Evolutionary conservation across 2,329 filamentous ascomycete species (phyloP).

Genomic region (Drechslerella dactyloides): DNA sequence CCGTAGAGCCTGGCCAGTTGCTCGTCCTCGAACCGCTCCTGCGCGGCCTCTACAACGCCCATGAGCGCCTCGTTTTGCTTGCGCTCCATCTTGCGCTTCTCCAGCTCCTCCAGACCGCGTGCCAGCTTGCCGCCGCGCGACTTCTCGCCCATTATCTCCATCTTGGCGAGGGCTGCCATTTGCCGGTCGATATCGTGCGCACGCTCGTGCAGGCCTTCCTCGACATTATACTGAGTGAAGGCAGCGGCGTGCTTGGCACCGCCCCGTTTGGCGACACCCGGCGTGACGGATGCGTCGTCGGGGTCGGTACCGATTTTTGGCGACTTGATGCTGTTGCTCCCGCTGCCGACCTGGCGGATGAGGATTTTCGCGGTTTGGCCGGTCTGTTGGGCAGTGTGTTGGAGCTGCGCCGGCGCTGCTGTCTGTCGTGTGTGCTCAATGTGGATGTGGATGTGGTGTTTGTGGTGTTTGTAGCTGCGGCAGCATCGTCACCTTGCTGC

Average conservation of each 20-base stretch:
- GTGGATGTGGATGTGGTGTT: no score
- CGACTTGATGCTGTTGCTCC: constrained; percentile 27
- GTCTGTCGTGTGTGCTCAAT: constrained; percentile 29
- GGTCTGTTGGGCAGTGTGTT: constrained; percentile 35
- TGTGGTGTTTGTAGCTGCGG: neutral
- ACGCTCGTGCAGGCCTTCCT: constrained; percentile 47
- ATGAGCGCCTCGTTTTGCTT: constrained; percentile 45
- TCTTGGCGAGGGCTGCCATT: constrained; percentile 43
- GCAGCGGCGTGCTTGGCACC: constrained; percentile 35
- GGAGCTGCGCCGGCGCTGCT: constrained; percentile 47
- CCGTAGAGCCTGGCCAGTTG: constrained; percentile 45
- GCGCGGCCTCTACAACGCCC: constrained; percentile 45
- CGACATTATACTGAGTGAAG: constrained; percentile 44
- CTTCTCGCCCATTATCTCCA: constrained; percentile 23
- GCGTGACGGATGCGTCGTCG: constrained; percentile 9
- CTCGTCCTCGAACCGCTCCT: constrained; percentile 50
- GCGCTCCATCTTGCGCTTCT: constrained; percentile 43
- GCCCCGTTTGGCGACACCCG: neutral
- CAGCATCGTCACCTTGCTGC: constrained; percentile 9
- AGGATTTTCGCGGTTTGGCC: constrained; percentile 45
- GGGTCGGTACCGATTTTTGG: constrained; percentile 36
- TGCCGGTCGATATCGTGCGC: constrained; percentile 45
- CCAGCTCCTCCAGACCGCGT: constrained; percentile 44
- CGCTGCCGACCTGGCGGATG: constrained; percentile 40
- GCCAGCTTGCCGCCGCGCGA: constrained; percentile 42